phyloP scores from a whole-genome alignment of 2,329 filamentous ascomycete species.

The Colletotrichum sp. region DNA sequence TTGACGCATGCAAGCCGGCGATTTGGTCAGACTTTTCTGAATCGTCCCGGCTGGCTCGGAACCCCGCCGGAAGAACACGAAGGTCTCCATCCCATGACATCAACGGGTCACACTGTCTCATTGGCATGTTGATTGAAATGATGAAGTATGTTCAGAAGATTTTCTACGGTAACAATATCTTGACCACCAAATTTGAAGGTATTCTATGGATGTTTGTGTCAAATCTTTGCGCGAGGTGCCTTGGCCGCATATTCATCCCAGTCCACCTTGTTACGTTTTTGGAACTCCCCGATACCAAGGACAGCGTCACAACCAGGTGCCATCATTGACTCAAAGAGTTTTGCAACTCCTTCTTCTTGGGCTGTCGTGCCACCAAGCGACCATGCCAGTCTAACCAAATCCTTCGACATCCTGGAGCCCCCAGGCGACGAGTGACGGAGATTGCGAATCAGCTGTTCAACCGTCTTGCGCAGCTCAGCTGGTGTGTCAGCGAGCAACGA shows the following conservation, averaged over 20 bases:
- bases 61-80: not conserved
- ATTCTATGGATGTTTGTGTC: fast-evolving
- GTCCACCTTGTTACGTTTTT: not conserved
- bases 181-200: not conserved
- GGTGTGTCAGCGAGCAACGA: not conserved
- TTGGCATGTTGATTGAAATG: fast-evolving
- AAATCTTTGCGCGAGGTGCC: not conserved
- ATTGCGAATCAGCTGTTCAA: not conserved
- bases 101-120: not conserved
- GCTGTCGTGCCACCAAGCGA: not conserved
- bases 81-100: not conserved
- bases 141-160: fast-evolving
- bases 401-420: not conserved
- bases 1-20: not conserved
- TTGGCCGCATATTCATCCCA: not conserved
- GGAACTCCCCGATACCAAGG: not conserved
- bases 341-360: not conserved
- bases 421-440: not conserved
- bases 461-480: not conserved
- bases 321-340: not conserved
- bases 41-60: not conserved
- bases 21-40: not conserved
- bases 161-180: fast-evolving
- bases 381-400: not conserved
- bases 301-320: not conserved